Evolutionary conservation across 2,329 filamentous ascomycete genomes (phyloP), one percentile per base, ranked within the genome.

Genomic region (Calonectria naviculata): DNA sequence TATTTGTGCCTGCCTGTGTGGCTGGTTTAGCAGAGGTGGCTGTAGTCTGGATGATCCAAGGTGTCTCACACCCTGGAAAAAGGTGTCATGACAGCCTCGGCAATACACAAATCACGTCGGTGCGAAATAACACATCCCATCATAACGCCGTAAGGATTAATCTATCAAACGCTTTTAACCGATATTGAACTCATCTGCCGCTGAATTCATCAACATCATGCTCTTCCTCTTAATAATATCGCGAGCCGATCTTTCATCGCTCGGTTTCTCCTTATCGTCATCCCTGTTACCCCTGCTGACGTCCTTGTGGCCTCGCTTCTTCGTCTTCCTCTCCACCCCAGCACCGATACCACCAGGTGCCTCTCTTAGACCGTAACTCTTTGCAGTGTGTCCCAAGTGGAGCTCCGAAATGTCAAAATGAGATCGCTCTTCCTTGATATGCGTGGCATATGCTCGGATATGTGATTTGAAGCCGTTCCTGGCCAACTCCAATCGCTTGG

Each of bases 341-440:
- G 87, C 87, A 38, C 92, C 92, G 66, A 99, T 97, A 61, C 94
- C 93, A 6, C 93, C 93, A 0, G 97, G 97, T 36, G 94, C 92
- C 82, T 99, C 97, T 74, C 97, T 89, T 75, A 99, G 85, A 2
- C 92, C 97, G 81, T 97, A 99, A 29, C 93, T 94, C 87, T 99
- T 99, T 9, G 96, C 96, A 74, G 97, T 86, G 86, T 99, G 97
- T 4, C 97, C 97, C 9, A 98, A 85, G 82, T 99, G 97, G 56
- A 99, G 85, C 78, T 94, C 91, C 71, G 94, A 95, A 83, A 98
- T 97, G 82, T 98, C 94, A 82, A 99, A 99, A 81, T 93, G 95
- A 64, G 87, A 87, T 64, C 97, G 89, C 85, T 99, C 97, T 49
- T 93, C 92, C 34, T 94, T 92, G 31, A 96, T 90, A 83, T 99